These are phyloP conservation scores for Mortierella hygrophila DNA, from an alignment of 192 early-diverging fungal species.

Conservation along the genomic window DNA sequence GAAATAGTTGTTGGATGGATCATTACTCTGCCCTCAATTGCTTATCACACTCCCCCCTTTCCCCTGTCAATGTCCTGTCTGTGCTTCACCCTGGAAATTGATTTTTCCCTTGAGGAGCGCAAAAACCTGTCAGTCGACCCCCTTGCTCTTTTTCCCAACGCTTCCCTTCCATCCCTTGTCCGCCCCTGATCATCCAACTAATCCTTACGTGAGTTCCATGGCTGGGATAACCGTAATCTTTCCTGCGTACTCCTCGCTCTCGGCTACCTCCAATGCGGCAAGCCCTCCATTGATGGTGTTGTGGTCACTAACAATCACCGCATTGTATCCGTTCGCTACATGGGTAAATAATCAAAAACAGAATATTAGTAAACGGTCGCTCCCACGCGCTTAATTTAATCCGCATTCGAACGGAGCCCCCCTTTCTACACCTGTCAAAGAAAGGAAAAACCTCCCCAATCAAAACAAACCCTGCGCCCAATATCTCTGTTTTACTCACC, in stretches of 20 bases:
- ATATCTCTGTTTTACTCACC: constrained; percentile 44
- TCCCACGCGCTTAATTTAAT: not conserved
- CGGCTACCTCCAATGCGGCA: constrained; percentile 68
- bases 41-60: not conserved
- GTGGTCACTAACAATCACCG: constrained; percentile 79
- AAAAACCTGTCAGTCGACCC: not conserved
- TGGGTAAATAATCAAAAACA: not conserved
- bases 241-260: constrained; percentile 58
- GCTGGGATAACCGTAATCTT: constrained; percentile 73
- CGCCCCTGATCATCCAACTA: not conserved
- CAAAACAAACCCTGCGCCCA: not conserved
- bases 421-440: not conserved
- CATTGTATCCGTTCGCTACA: constrained; percentile 77
- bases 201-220: constrained; percentile 72
- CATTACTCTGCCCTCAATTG: constrained; percentile 4
- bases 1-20: not conserved
- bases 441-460: not conserved
- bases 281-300: constrained; percentile 74
- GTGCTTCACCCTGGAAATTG: no score
- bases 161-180: not conserved
- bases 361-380: not conserved
- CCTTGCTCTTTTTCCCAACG: not conserved
- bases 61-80: not conserved
- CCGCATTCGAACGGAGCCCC: not conserved
- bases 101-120: no score